A percentile compares a stretch with the other conserved stretches of the same genome.
phyloP scores from a whole-genome alignment of 2,329 filamentous ascomycete species.

The Aspergillus awamori region DNA sequence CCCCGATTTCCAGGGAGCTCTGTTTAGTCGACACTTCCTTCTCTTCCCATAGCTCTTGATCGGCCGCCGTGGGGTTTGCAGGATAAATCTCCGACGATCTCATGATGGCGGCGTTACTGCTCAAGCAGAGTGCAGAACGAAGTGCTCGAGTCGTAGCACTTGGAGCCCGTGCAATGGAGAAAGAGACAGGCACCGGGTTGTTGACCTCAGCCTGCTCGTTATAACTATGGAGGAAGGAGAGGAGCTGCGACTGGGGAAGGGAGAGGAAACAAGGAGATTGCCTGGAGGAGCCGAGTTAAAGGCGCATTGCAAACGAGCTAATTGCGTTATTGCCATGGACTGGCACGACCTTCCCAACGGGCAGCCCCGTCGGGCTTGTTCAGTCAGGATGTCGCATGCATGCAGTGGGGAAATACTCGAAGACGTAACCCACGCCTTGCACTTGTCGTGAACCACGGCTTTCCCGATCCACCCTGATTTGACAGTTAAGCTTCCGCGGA shows the following conservation, averaged over 20 bases:
- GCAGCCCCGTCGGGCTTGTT: background rate
- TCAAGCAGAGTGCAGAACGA: background rate
- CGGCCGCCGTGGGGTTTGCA: slow-evolving; percentile 13
- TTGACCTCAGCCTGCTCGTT: background rate
- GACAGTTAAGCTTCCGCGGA: background rate
- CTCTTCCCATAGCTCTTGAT: slow-evolving; percentile 16
- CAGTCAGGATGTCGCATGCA: background rate
- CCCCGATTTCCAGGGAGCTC: slow-evolving; percentile 18
- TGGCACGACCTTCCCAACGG: background rate
- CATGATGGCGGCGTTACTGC: slow-evolving; percentile 11
- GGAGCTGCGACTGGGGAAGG: background rate
- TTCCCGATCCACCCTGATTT: too few relatives aligned
- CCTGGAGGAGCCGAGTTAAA: background rate
- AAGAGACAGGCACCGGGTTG: background rate
- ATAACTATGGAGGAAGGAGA: background rate
- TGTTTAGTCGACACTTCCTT: slow-evolving; percentile 15
- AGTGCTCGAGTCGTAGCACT: background rate
- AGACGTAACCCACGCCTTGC: background rate
- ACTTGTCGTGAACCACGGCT: background rate
- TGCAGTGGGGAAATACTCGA: background rate
- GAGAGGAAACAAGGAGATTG: background rate
- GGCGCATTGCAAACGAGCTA: background rate
- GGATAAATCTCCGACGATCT: slow-evolving; percentile 19
- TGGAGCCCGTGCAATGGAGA: background rate
- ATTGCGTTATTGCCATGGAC: background rate